Base-by-base conservation (phyloP, 2,329 filamentous ascomycete species). In the Phialophora tarda region DNA sequence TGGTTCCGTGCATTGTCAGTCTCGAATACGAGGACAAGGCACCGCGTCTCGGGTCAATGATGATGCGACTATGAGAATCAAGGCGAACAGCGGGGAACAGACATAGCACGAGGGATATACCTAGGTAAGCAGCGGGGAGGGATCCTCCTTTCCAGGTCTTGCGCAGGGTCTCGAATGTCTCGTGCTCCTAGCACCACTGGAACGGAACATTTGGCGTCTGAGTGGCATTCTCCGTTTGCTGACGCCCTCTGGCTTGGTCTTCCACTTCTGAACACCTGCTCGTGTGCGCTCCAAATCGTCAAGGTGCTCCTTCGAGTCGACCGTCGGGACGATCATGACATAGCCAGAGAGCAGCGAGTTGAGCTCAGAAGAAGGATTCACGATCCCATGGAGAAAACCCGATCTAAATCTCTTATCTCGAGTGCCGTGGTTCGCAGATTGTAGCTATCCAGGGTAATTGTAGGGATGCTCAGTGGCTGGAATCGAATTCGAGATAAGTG, bases 391-490 rank as follows among this genome's bases (percentile, higher is more conserved):
- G 47, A 24, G 57, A 50, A 50, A 41, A 50, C 21, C 57, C 57
- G 57, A 50, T 59, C 57, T 44, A 59, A 23, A 32, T 59, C 47
- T 47, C 57, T 59, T 59, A 59, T 59, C 57, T 50, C 8, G n/a
- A 48, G 57, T 30, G 30, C n/a, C 44, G 10, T 59, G 17, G 44
- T 30, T 59, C 41, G 41, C 24, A 32, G 41, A 50, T 12, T 59
- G 47, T 24, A 30, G 17, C 7, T 41, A 59, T 17, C 48, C 48
- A 51, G 48, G 23, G 14, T 50, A n/a, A 47, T 23, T 59, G 21
- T 17, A 12, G 1, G 32, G 17, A 32, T 24, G 38, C 57, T 32
- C 57, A 59, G 26, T 59, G 57, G 57, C 30, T n/a, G 44, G 41
- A 14, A 59, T 23, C 6, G 21, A 17, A 12, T 10, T 23, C 48